phyloP scores from a whole-genome alignment of 192 early-diverging fungal genomes.

The Diversispora eburnea region DNA sequence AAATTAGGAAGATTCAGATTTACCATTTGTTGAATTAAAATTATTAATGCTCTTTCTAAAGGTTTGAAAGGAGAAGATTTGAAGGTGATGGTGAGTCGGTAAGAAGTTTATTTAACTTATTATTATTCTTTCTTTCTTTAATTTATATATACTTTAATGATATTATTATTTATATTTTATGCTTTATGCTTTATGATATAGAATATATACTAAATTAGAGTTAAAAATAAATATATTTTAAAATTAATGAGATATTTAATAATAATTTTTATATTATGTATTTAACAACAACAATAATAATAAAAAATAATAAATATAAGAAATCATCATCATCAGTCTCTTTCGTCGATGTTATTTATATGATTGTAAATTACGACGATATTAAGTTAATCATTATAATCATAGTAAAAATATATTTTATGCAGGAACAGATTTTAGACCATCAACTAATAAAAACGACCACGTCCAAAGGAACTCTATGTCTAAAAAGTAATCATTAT shows the following conservation, averaged over 20 bases:
- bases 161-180: background rate
- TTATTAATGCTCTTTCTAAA: background rate
- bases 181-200: no score
- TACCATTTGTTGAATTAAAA: background rate
- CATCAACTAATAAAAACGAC: constrained; percentile 13
- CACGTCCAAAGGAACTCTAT: background rate
- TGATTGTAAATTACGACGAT: constrained; percentile 24
- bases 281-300: no score
- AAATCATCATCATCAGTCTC: no score
- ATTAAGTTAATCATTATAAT: background rate
- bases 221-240: no score
- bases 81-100: background rate
- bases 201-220: no score
- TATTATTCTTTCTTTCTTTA: background rate
- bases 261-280: no score
- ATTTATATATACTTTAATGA: background rate
- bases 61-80: background rate
- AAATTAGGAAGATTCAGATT: background rate
- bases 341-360: no score
- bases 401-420: no score
- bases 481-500: background rate
- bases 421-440: constrained; percentile 12
- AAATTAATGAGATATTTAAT: no score
- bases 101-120: background rate
- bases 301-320: no score